Percentiles rank a stretch among this genome's conserved stretches.
Evolutionary conservation across 352 stramenopile genomes (phyloP).

Genomic region (Pythium rishiriense): DNA sequence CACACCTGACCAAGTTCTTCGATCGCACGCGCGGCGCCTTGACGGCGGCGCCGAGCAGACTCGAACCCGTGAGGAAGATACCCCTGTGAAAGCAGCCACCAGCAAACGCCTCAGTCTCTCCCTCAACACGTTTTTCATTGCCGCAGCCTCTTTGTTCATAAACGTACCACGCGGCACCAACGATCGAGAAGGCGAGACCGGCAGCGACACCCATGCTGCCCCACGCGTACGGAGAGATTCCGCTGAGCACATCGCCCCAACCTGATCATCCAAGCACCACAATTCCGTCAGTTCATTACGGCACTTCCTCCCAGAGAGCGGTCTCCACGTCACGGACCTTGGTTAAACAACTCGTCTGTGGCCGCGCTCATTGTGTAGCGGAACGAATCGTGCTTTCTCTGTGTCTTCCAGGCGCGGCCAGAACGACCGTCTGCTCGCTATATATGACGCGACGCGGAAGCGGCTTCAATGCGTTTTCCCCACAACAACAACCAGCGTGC

Average conservation of each 20-base stretch:
- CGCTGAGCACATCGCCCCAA: conserved; percentile 95
- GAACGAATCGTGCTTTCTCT: conserved; percentile 9
- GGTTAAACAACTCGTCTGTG: conserved; percentile 85
- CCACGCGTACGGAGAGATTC: conserved; percentile 99
- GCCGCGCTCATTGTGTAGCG: conserved; percentile 66
- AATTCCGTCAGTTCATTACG: neutral
- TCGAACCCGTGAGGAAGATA: conserved; percentile 94
- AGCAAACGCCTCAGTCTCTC: neutral
- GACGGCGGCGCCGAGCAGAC: conserved; percentile 96
- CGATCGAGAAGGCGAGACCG: conserved; percentile 95
- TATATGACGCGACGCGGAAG: conserved; percentile 6
- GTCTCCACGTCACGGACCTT: conserved; percentile 43
- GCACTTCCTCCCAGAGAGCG: neutral
- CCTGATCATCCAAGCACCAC: conserved; percentile 34
- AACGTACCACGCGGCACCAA: conserved; percentile 94
- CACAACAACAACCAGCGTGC: conserved; percentile 9
- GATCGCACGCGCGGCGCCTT: conserved; percentile 98
- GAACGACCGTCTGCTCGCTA: neutral
- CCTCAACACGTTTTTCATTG: neutral
- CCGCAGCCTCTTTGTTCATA: neutral
- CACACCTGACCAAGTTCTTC: conserved; percentile 97
- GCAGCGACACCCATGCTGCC: conserved; percentile 98
- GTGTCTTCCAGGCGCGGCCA: conserved; percentile 3
- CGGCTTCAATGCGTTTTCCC: conserved; percentile 6
- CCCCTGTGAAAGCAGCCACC: conserved; percentile 46